Base-by-base conservation (phyloP, 768 basidiomycete genomes). In the Mycena albidolilacea region DNA sequence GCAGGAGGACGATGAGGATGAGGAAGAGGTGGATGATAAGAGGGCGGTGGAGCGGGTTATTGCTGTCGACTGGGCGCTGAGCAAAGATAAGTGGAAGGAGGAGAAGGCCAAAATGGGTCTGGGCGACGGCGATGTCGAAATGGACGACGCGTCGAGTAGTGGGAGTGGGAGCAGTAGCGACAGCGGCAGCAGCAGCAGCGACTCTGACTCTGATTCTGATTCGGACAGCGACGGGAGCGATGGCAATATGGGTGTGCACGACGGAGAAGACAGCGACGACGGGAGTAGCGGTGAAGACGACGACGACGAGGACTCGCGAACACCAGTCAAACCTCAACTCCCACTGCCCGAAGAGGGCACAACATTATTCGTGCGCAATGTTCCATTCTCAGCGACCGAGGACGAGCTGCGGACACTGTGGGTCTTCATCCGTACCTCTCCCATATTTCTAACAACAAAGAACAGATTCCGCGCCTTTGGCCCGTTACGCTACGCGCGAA, bases 21-120 rank as follows among this genome's bases (percentile, higher is more conserved):
- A 78, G 15, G 84, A 84, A 61, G 80, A 82, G 48, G 78, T 76
- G 54, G 79, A 80, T 21, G 80, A 82, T 71, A 84, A 83, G 76
- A 80, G 78, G 52, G 80, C 82, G 0, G 83, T 81, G 2, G 90
- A 89, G 78, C 86, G 96, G 64, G 84, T 90, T 17, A 94, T 97
- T 48, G 96, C 96, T 8, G 97, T 99, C 37, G 97, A 98, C 84
- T 98, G 96, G 95, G 97, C 97, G 5, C 81, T 98, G 80, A 95
- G 96, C 80, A 97, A 98, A 83, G 93, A 95, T 60, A 93, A 91
- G 82, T 98, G 95, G 95, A 88, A 95, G 80, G 91, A 93, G 79
- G 93, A 92, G 76, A 90, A 91, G 81, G 88, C 87, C 57, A 90
- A 91, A 79, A 70, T 88, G 66, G 85, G 83, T 43, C 86, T 81